These are phyloP conservation scores for Pulchroboletus neoregius DNA, from an alignment of 1,284 basidiomycete genomes.

Conservation along the genomic window DNA sequence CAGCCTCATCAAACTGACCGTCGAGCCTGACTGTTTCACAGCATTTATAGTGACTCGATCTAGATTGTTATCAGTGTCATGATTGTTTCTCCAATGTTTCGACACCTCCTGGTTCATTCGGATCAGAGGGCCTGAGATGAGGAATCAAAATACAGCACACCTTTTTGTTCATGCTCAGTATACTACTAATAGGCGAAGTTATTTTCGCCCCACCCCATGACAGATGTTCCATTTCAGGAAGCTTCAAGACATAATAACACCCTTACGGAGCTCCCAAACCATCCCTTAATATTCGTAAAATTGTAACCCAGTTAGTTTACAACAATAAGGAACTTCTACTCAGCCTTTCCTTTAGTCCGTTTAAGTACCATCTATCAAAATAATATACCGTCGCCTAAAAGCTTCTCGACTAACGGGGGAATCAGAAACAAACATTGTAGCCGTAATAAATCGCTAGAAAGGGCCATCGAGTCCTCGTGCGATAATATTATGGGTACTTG, in stretches of 20 bases:
- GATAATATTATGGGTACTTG: too few relatives aligned
- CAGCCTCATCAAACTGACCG: not conserved
- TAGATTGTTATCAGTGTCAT: not conserved
- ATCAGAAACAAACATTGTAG: not conserved
- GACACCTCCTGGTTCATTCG: slow-evolving; percentile 1
- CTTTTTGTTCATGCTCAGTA: too few relatives aligned
- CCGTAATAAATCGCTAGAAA: not conserved
- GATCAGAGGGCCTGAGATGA: slow-evolving; percentile 2
- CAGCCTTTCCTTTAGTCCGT: slow-evolving; percentile 1
- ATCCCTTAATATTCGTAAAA: slow-evolving; percentile 5
- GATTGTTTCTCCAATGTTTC: not conserved
- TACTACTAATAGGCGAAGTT: slow-evolving; percentile 10
- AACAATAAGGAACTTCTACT: slow-evolving; percentile 6
- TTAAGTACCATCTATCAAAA: not conserved
- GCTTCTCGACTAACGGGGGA: not conserved
- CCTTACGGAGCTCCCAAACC: slow-evolving; percentile 6
- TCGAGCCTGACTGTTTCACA: not conserved
- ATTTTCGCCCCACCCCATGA: slow-evolving; percentile 23
- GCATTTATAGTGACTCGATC: too few relatives aligned
- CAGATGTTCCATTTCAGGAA: slow-evolving; percentile 13
- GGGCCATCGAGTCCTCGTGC: too few relatives aligned
- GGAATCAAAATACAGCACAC: not conserved
- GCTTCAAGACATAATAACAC: not conserved
- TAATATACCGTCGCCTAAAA: not conserved
- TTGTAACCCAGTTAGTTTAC: not conserved